phyloP scores from a whole-genome alignment of 768 basidiomycete species.

The Rhizopogon vesiculosus region DNA sequence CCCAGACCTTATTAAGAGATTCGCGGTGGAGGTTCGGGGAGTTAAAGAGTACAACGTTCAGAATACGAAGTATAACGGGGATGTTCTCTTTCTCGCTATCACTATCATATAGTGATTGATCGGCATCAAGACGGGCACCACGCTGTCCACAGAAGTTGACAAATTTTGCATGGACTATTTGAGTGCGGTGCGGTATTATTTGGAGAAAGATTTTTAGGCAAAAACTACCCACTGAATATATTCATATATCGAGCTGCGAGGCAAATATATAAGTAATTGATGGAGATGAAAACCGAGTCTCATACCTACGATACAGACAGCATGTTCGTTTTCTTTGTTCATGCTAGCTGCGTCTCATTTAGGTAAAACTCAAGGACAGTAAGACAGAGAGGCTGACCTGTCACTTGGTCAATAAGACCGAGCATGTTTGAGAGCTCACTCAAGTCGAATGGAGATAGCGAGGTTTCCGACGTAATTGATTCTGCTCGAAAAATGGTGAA shows the following conservation, averaged over 20 bases:
- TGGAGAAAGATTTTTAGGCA: background rate
- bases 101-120: slow-evolving; percentile 18
- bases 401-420: slow-evolving; percentile 22
- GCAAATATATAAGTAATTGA: background rate
- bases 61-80: background rate
- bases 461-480: slow-evolving; percentile 32
- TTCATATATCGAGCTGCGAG: slow-evolving; percentile 3
- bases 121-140: slow-evolving; percentile 28
- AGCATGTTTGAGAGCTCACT: slow-evolving; percentile 34
- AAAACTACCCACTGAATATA: slow-evolving; percentile 2
- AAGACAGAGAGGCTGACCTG: slow-evolving; percentile 20
- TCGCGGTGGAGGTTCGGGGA: slow-evolving; percentile 41
- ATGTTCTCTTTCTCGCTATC: background rate
- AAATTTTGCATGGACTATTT: slow-evolving; percentile 23
- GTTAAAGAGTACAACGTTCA: slow-evolving; percentile 32
- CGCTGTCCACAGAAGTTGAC: slow-evolving; percentile 33
- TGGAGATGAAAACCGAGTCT: background rate
- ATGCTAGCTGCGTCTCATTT: background rate
- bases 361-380: background rate
- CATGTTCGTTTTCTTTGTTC: slow-evolving; percentile 3
- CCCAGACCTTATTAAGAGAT: slow-evolving; percentile 37
- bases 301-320: slow-evolving; percentile 6
- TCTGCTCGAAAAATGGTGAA: slow-evolving; percentile 20
- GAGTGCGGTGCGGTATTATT: background rate
- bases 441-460: slow-evolving; percentile 32